These are phyloP conservation scores for Plicaturopsis crispa DNA, from an alignment of 768 basidiomycete genomes.

Conservation along the genomic window DNA sequence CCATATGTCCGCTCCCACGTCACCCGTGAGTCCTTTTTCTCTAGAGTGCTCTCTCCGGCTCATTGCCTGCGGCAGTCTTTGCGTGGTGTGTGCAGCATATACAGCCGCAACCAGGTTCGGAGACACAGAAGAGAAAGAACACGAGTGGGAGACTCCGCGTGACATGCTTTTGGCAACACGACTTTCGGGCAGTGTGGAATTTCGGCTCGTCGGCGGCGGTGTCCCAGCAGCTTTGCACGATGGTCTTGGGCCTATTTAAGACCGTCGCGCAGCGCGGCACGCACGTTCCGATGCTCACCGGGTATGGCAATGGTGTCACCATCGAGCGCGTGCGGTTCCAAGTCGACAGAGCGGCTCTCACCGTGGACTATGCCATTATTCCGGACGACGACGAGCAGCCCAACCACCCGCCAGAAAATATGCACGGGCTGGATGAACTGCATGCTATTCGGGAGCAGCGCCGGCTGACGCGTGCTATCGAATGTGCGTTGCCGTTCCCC, in stretches of 20 bases:
- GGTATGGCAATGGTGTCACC: slow-evolving; percentile 76
- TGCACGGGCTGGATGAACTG: slow-evolving; percentile 55
- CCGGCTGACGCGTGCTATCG: slow-evolving; percentile 67
- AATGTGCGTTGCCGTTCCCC: slow-evolving; percentile 68
- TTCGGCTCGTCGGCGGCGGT: slow-evolving; percentile 58
- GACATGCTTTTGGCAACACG: slow-evolving; percentile 94
- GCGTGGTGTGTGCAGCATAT: slow-evolving; percentile 90
- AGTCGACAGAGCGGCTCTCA: slow-evolving; percentile 74
- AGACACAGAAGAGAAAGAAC: slow-evolving; percentile 1
- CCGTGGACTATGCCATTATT: slow-evolving; percentile 78
- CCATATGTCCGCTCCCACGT: slow-evolving; percentile 90
- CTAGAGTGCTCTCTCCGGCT: slow-evolving; percentile 3
- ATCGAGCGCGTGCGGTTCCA: slow-evolving; percentile 78
- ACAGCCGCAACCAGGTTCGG: slow-evolving; percentile 26
- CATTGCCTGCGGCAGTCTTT: slow-evolving; percentile 44
- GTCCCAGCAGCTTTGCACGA: slow-evolving; percentile 78
- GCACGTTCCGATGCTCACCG: slow-evolving; percentile 65
- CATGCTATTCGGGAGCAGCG: slow-evolving; percentile 57
- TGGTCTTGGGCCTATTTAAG: slow-evolving; percentile 76
- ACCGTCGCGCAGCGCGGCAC: slow-evolving; percentile 70
- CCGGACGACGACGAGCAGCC: slow-evolving; percentile 49
- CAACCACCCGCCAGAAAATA: slow-evolving; percentile 19
- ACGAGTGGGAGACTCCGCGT: slow-evolving; percentile 50
- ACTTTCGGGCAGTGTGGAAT: slow-evolving; percentile 82
- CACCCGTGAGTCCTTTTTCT: slow-evolving; percentile 39